Conservation (phyloP, 768 basidiomycete genomes). For the Mycena kentingensis region DNA sequence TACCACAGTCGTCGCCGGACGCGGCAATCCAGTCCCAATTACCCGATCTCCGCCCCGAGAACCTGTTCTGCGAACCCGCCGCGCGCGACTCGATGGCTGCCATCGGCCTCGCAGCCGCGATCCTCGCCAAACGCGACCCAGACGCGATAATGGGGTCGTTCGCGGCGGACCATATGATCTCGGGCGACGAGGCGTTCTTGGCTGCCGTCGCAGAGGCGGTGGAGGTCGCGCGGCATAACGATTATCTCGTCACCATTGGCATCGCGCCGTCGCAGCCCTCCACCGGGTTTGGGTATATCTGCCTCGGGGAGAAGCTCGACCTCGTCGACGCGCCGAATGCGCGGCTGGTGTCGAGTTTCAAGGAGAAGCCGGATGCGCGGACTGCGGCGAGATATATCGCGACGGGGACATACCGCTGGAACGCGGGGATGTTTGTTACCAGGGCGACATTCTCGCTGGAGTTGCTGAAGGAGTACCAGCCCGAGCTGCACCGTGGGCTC, state of each 20-base stretch:
- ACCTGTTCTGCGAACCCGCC: slow-evolving; percentile 84
- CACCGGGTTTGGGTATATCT: slow-evolving; percentile 86
- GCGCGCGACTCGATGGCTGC: slow-evolving; percentile 91
- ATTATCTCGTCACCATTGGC: slow-evolving; percentile 88
- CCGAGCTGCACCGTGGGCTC: slow-evolving; percentile 68
- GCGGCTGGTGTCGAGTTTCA: slow-evolving; percentile 81
- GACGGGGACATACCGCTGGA: slow-evolving; percentile 89
- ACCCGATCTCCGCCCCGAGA: slow-evolving; percentile 68
- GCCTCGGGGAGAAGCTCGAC: slow-evolving; percentile 72
- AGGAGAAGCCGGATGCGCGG: slow-evolving; percentile 88
- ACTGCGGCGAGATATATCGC: slow-evolving; percentile 88
- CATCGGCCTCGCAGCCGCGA: slow-evolving; percentile 86
- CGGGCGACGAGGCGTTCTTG: slow-evolving; percentile 85
- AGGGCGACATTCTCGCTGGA: slow-evolving; percentile 74
- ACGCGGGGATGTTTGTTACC: slow-evolving; percentile 90
- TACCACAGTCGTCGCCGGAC: slow-evolving; percentile 84
- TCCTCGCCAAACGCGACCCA: slow-evolving; percentile 74
- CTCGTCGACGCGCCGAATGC: slow-evolving; percentile 79
- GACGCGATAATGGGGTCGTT: slow-evolving; percentile 85
- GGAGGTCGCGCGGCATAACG: slow-evolving; percentile 73
- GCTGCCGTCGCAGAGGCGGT: slow-evolving; percentile 85
- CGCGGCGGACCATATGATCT: slow-evolving; percentile 93
- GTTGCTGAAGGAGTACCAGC: slow-evolving; percentile 73
- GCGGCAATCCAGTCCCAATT: slow-evolving; percentile 77
- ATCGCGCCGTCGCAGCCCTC: slow-evolving; percentile 90